Conservation (phyloP, 257 asterid species). For the Fraxinus cuspidata region DNA sequence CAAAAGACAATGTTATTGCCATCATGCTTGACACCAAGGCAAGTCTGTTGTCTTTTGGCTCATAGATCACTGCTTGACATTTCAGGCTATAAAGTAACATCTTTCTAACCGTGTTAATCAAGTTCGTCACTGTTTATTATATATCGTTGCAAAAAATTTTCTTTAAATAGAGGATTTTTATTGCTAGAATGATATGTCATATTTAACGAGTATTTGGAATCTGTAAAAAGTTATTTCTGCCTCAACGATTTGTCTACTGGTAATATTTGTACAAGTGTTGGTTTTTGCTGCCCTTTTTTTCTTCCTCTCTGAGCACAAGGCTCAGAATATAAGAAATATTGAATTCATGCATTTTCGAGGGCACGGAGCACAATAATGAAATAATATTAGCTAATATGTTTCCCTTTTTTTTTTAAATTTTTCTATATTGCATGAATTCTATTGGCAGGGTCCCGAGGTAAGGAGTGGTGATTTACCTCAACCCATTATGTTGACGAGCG, state of each 20-base stretch:
- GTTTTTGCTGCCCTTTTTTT: not conserved
- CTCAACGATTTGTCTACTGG: not conserved
- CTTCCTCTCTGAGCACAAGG: not conserved
- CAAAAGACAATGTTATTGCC: slow-evolving; percentile 93
- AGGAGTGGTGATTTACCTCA: slow-evolving; percentile 99
- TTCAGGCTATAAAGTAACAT: not conserved
- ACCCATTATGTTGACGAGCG: slow-evolving; percentile 68
- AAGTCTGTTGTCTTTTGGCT: slow-evolving; percentile 29
- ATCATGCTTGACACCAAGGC: slow-evolving; percentile 99
- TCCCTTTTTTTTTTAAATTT: slow-evolving; percentile 6
- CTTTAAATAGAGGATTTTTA: not conserved
- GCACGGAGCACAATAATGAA: not conserved
- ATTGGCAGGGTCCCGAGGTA: slow-evolving; percentile 97
- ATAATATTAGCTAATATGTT: not conserved
- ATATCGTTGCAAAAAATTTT: not conserved
- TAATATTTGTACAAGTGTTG: not conserved
- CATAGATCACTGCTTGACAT: not conserved
- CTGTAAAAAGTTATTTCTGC: not conserved
- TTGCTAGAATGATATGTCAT: not conserved
- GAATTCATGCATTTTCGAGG: not conserved
- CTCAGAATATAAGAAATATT: not conserved
- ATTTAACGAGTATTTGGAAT: not conserved
- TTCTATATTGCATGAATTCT: slow-evolving; percentile 6
- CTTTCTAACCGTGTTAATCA: not conserved
- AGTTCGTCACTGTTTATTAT: not conserved